Base-by-base conservation (phyloP, 495 filamentous ascomycete species). In the Lophium mytilinum region DNA sequence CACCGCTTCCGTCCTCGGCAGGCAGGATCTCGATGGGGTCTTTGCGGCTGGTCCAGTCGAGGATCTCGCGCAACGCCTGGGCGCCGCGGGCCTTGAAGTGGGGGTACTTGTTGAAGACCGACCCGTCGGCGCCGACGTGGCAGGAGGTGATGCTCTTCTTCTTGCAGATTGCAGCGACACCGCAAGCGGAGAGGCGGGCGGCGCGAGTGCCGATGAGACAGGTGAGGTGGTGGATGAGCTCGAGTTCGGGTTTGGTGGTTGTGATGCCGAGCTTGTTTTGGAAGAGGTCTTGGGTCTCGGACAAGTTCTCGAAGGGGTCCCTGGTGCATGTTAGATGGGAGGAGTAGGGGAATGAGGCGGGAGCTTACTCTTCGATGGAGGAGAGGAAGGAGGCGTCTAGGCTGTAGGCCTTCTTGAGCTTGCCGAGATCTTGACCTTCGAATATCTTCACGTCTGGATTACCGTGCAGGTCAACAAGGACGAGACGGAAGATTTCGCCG, bases 101-200 rank as follows among this genome's bases (percentile, higher is more conserved):
- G 1, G 92, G 92, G 74, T 96, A 96, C 71, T 95, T 96, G 78
- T 95, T 96, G 78, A 96, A 97, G 42, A 97, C 90, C 10, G 87
- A 92, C 21, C 92, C 92, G 64, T 97, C 92, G 39, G 92, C 92
- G 64, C 92, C 92, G 17, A 96, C 92, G 70, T 96, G 91, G 79
- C 88, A 95, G 12, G 83, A 80, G 60, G 83, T 74, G 61, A 88
- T 89, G 55, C 84, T 82, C 78, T 96, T 96, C 85, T 95, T 96
- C 71, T 82, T 92, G 78, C 88, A 90, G 64, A 97, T 96, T 48
- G 91, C 92, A 4, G 92, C 89, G 49, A 96, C 88, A 69, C 92
- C 92, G 65, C 92, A 97, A 45, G 92, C 85, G 1, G 91, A 94
- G 21, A 97, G 81, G 52, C 92, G 88, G 49, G 92, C 92, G 9